Percentiles rank a stretch among this genome's conserved stretches.
Conservation (phyloP, 2,329 filamentous ascomycete genomes). For the Fusarium sp. region DNA sequence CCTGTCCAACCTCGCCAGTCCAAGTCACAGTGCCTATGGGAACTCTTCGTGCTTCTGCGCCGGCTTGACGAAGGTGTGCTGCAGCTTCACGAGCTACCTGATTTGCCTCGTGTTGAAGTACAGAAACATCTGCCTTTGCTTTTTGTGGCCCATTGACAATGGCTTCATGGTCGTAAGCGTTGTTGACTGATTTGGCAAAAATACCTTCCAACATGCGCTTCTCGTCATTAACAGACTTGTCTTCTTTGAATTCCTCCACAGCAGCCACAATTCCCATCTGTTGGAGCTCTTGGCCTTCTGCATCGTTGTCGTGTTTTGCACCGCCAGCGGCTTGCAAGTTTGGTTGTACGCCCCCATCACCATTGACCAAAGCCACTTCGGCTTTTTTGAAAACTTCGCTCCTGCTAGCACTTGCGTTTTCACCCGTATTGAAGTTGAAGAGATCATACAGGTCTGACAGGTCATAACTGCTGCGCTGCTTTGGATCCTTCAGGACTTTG, state of each 20-base stretch:
- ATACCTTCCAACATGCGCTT: constrained; percentile 89
- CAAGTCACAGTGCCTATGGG: constrained; percentile 91
- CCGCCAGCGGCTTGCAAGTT: constrained; percentile 25
- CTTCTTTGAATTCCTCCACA: constrained; percentile 73
- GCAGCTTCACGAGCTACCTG: constrained; percentile 83
- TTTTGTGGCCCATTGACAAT: constrained; percentile 84
- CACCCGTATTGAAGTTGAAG: constrained; percentile 76
- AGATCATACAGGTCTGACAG: constrained; percentile 91
- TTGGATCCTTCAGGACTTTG: constrained; percentile 94
- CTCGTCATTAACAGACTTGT: constrained; percentile 68
- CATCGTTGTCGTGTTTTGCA: constrained; percentile 21
- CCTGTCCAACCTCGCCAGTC: constrained; percentile 87
- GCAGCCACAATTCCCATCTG: constrained; percentile 72
- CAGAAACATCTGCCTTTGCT: constrained; percentile 78
- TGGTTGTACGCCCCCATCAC: constrained; percentile 2
- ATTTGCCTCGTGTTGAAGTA: constrained; percentile 86
- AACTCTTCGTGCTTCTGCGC: constrained; percentile 77
- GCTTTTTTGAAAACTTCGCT: constrained; percentile 89
- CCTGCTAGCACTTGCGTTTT: constrained; percentile 76
- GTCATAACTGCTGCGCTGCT: constrained; percentile 91
- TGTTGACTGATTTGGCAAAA: constrained; percentile 88
- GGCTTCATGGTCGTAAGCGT: constrained; percentile 92
- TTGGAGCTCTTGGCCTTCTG: constrained; percentile 58
- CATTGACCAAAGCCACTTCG: constrained; percentile 67
- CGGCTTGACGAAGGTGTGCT: constrained; percentile 78